phyloP scores from a whole-genome alignment of 257 asterid species.

The Solanum sejunctum region DNA sequence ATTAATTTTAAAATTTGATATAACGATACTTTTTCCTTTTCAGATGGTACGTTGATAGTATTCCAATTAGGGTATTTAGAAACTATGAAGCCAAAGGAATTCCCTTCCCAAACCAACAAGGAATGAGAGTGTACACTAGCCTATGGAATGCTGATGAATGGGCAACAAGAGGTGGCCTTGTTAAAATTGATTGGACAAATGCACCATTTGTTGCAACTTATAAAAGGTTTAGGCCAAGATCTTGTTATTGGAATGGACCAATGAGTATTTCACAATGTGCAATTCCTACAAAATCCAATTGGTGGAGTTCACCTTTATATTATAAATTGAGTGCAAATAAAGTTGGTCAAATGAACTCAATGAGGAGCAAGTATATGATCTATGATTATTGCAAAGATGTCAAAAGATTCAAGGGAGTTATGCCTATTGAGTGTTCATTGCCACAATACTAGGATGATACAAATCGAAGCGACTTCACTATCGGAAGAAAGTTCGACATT shows the following conservation, averaged over 20 bases:
- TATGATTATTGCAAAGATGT: slow-evolving; percentile 63
- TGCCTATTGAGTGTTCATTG: slow-evolving; percentile 48
- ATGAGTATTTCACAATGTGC: slow-evolving; percentile 15
- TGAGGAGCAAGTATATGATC: slow-evolving; percentile 30
- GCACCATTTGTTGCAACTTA: slow-evolving; percentile 48
- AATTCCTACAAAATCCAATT: slow-evolving; percentile 17
- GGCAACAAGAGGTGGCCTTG: slow-evolving; percentile 76
- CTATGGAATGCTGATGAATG: slow-evolving; percentile 77
- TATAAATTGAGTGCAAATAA: slow-evolving; percentile 16
- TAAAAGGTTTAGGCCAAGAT: slow-evolving; percentile 35
- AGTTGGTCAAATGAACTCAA: slow-evolving; percentile 22
- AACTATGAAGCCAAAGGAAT: slow-evolving; percentile 36
- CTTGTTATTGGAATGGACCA: slow-evolving; percentile 32
- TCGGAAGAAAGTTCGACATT: not conserved
- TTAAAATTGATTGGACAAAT: slow-evolving; percentile 44
- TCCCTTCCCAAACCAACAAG: slow-evolving; percentile 43
- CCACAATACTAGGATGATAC: slow-evolving; percentile 13
- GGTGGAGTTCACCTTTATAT: slow-evolving; percentile 28
- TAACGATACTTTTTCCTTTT: not conserved
- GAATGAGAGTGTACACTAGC: slow-evolving; percentile 61
- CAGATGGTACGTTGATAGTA: slow-evolving; percentile 69
- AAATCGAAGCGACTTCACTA: not conserved
- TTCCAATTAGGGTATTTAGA: slow-evolving; percentile 59
- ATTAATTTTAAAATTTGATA: not conserved
- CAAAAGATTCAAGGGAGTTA: slow-evolving; percentile 21